A percentile compares a stretch with the other conserved stretches of the same genome.
Conservation (phyloP, 2,329 filamentous ascomycete species). For the Sporothrix protearum region DNA sequence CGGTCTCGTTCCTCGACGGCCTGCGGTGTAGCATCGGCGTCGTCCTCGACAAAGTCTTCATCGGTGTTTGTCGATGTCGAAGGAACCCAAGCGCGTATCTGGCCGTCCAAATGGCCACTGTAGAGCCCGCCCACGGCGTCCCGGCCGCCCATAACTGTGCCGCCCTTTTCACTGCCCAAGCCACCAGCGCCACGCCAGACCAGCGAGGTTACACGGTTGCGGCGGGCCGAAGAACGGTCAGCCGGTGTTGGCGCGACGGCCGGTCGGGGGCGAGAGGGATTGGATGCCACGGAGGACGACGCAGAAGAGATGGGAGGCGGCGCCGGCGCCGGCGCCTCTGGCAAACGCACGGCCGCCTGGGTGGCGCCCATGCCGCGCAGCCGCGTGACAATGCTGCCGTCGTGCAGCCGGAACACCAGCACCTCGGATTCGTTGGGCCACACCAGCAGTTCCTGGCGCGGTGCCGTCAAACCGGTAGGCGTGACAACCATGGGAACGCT, state of each 20-base stretch:
- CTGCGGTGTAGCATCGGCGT: slow-evolving; percentile 41
- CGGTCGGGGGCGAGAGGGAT: not conserved
- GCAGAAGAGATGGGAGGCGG: slow-evolving; percentile 21
- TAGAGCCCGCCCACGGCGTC: slow-evolving; percentile 60
- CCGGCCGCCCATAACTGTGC: slow-evolving; percentile 57
- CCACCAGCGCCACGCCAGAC: slow-evolving; percentile 67
- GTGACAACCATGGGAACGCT: slow-evolving; percentile 60
- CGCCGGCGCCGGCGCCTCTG: not conserved
- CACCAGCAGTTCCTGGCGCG: slow-evolving; percentile 64
- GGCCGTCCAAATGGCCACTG: slow-evolving; percentile 79
- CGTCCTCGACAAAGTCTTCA: slow-evolving; percentile 44
- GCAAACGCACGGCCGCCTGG: slow-evolving; percentile 43
- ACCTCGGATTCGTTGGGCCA: slow-evolving; percentile 82
- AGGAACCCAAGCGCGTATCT: slow-evolving; percentile 75
- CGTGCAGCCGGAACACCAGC: slow-evolving; percentile 72
- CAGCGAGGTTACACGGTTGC: slow-evolving; percentile 68
- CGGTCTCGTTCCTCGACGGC: slow-evolving; percentile 53
- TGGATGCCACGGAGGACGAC: not conserved
- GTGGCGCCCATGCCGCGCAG: slow-evolving; percentile 62
- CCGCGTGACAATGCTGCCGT: slow-evolving; percentile 68
- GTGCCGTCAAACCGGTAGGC: slow-evolving; percentile 55
- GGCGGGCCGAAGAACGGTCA: slow-evolving; percentile 44
- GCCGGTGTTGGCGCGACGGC: not conserved
- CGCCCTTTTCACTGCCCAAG: slow-evolving; percentile 49
- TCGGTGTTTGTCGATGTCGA: slow-evolving; percentile 45